Conservation (phyloP, 176 grass and related monocot genomes). For the Elaeis guineensis region DNA sequence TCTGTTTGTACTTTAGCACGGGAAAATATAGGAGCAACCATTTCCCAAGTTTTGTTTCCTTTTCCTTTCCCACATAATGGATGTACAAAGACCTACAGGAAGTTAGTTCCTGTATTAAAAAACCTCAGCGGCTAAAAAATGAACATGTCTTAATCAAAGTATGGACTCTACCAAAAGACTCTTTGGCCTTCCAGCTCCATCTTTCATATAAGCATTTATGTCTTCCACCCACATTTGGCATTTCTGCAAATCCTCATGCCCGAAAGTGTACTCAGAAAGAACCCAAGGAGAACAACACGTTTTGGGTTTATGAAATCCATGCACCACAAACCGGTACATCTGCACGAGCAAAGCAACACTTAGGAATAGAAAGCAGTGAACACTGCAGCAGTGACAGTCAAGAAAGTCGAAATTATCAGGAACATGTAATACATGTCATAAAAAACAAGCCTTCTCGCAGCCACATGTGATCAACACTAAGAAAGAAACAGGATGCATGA, state of each 20-base stretch:
- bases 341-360: slow-evolving; percentile 28
- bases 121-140: not conserved
- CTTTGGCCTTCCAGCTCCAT: slow-evolving; percentile 49
- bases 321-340: slow-evolving; percentile 69
- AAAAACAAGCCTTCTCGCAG: too few species aligned
- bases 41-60: slow-evolving; percentile 66
- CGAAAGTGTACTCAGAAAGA: slow-evolving; percentile 73
- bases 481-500: not conserved
- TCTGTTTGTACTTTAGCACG: slow-evolving; percentile 66
- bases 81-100: slow-evolving; percentile 79
- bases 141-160: too few species aligned
- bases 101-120: slow-evolving; percentile 1
- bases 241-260: slow-evolving; percentile 44
- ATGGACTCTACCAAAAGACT: slow-evolving; percentile 62
- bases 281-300: slow-evolving; percentile 47
- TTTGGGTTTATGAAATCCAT: slow-evolving; percentile 37
- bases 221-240: slow-evolving; percentile 65
- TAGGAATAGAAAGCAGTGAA: too few species aligned
- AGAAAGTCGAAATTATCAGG: too few species aligned
- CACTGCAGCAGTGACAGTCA: too few species aligned
- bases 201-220: slow-evolving; percentile 34
- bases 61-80: slow-evolving; percentile 88
- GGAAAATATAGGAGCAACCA: slow-evolving; percentile 63
- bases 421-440: too few species aligned
- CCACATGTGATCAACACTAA: not conserved